These are phyloP conservation scores for Trypanosoma brucei DNA, from an alignment of 208 protist species.

Conservation along the genomic window DNA sequence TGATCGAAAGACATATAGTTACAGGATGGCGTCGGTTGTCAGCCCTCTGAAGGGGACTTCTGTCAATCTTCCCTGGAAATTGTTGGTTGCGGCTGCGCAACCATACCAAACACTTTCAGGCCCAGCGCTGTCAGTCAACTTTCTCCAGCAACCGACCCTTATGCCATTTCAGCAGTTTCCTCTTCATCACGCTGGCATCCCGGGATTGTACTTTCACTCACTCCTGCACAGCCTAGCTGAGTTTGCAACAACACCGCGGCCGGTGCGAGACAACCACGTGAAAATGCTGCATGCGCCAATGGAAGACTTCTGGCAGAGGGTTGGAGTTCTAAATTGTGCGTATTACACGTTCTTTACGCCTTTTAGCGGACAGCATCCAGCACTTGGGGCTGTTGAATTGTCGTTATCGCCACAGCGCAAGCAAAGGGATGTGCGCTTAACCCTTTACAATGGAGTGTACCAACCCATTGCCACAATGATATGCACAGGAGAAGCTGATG, in stretches of 20 bases:
- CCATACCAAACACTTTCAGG: constrained; percentile 81
- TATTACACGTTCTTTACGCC: constrained; percentile 52
- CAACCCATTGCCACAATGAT: constrained; percentile 57
- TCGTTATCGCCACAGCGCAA: constrained; percentile 40
- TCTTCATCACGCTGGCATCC: constrained; percentile 38
- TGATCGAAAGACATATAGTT: neutral
- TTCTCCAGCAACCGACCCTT: constrained; percentile 46
- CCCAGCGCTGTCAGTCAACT: constrained; percentile 66
- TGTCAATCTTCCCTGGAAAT: constrained; percentile 45
- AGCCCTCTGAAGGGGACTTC: constrained; percentile 19
- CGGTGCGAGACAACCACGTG: constrained; percentile 39
- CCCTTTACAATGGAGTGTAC: constrained; percentile 50
- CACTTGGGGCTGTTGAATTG: constrained; percentile 73
- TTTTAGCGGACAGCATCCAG: constrained; percentile 29
- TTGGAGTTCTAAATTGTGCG: constrained; percentile 69
- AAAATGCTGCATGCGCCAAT: constrained; percentile 43
- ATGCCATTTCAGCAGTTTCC: constrained; percentile 59
- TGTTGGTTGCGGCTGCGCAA: constrained; percentile 66
- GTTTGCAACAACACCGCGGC: constrained; percentile 68
- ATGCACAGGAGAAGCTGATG: constrained; percentile 38
- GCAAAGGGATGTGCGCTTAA: constrained; percentile 62
- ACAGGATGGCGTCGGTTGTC: constrained; percentile 13
- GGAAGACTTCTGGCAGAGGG: constrained; percentile 58
- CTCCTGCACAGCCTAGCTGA: constrained; percentile 74
- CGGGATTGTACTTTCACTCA: constrained; percentile 68